A percentile compares a stretch with the other conserved stretches of the same genome.
Evolutionary conservation across 2,329 filamentous ascomycete species (phyloP).

Genomic region (Diaporthe vexans): DNA sequence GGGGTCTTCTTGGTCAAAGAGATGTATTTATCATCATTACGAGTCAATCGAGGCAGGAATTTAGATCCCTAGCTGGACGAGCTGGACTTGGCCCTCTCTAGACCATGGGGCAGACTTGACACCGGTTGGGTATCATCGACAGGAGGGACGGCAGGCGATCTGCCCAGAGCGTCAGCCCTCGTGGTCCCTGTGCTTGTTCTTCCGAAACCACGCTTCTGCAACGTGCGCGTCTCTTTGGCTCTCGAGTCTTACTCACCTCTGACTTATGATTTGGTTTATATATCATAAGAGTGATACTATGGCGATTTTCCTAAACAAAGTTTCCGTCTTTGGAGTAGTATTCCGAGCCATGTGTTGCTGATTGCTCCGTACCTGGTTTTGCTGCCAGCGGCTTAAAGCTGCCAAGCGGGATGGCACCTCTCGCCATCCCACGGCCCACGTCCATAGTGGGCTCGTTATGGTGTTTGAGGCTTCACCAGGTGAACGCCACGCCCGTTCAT

Average conservation of each 20-base stretch:
- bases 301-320: conserved; percentile 13
- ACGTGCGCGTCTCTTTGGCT: conserved; percentile 2
- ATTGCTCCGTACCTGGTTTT: not conserved
- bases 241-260: conserved; percentile 10
- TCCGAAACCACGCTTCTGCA: conserved; percentile 24
- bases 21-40: conserved; percentile 39
- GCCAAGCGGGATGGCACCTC: not conserved
- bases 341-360: conserved; percentile 1
- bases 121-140: conserved; percentile 34
- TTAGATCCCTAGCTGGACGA: conserved; percentile 9
- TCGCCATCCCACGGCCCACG: not conserved
- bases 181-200: not conserved
- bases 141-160: conserved; percentile 20
- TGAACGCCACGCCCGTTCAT: conserved; percentile 5
- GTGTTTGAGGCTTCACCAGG: not conserved
- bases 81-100: not conserved
- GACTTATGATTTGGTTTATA: conserved; percentile 12
- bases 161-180: conserved; percentile 9
- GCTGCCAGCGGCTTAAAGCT: not conserved
- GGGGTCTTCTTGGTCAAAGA: conserved; percentile 20
- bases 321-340: not conserved
- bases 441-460: not conserved
- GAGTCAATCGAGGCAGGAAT: conserved; percentile 34
- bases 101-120: conserved; percentile 21
- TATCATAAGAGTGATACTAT: not conserved